Percentiles rank a stretch among this genome's conserved stretches.
Conservation (phyloP, 768 basidiomycete genomes). For the Arthromyces matolae region DNA sequence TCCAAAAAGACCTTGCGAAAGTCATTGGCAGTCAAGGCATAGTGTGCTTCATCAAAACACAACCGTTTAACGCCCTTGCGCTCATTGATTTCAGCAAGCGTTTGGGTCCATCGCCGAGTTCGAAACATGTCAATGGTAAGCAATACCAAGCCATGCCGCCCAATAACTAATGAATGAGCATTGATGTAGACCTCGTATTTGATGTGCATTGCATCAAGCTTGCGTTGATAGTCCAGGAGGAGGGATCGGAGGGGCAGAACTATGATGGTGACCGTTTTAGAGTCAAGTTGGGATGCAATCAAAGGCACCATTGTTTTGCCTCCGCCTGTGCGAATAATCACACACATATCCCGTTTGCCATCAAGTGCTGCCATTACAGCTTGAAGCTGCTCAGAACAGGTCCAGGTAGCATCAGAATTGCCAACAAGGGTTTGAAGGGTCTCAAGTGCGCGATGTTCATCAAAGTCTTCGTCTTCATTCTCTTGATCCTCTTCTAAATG, state of each 20-base stretch:
- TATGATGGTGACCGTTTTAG: background rate
- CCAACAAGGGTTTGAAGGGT: background rate
- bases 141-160: background rate
- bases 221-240: background rate
- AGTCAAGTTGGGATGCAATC: background rate
- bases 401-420: background rate
- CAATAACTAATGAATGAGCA: background rate
- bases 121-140: background rate
- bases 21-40: background rate
- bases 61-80: background rate
- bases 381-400: background rate
- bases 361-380: background rate
- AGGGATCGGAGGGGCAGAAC: background rate
- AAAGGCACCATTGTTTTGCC: constrained; percentile 1
- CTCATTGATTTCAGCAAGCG: background rate
- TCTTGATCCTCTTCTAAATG: too few species aligned
- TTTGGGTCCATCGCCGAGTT: background rate
- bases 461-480: too few species aligned
- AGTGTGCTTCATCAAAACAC: background rate
- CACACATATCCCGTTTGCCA: background rate
- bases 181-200: background rate
- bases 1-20: background rate
- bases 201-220: background rate
- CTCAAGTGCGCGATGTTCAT: too few species aligned
- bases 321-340: background rate